phyloP scores from a whole-genome alignment of 352 stramenopile genomes.

The Discostella stelligera region DNA sequence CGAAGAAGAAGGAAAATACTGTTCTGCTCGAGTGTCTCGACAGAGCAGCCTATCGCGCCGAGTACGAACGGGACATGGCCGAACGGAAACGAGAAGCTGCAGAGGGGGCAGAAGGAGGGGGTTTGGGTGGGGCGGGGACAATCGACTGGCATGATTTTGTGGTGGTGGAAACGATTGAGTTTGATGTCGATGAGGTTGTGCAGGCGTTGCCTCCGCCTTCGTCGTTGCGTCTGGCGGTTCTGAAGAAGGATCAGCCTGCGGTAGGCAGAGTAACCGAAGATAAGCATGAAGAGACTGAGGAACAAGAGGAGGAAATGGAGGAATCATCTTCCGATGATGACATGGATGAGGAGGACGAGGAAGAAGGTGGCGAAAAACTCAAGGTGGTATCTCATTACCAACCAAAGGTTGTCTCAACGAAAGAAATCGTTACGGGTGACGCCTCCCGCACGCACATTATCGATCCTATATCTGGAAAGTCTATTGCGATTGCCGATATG shows the following conservation, averaged over 20 bases:
- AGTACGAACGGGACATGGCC: slow-evolving; percentile 82
- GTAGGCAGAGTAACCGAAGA: slow-evolving; percentile 2
- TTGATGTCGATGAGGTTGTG: slow-evolving; percentile 88
- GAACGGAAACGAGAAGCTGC: slow-evolving; percentile 57
- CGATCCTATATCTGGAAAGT: slow-evolving; percentile 87
- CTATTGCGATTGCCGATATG: slow-evolving; percentile 81
- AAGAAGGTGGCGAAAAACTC: slow-evolving; percentile 78
- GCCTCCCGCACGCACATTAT: slow-evolving; percentile 71
- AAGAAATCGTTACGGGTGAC: slow-evolving; percentile 44
- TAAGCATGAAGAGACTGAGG: not conserved
- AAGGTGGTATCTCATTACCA: slow-evolving; percentile 80
- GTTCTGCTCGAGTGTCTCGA: slow-evolving; percentile 61
- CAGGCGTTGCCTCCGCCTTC: slow-evolving; percentile 50
- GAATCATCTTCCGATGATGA: slow-evolving; percentile 45
- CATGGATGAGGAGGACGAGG: slow-evolving; percentile 69
- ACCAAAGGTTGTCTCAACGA: slow-evolving; percentile 74
- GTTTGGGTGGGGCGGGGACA: slow-evolving; percentile 34
- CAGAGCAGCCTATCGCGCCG: slow-evolving; percentile 79
- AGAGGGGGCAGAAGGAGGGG: slow-evolving; percentile 56
- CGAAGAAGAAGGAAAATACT: slow-evolving; percentile 21
- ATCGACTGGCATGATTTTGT: slow-evolving; percentile 99
- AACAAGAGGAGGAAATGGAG: slow-evolving; percentile 36
- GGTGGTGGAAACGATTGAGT: slow-evolving; percentile 98
- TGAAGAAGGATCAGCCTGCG: slow-evolving; percentile 25
- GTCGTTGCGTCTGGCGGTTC: slow-evolving; percentile 37